These are phyloP conservation scores for Ceratocystis albifundus DNA, from an alignment of 2,329 filamentous ascomycete genomes.

Conservation along the genomic window DNA sequence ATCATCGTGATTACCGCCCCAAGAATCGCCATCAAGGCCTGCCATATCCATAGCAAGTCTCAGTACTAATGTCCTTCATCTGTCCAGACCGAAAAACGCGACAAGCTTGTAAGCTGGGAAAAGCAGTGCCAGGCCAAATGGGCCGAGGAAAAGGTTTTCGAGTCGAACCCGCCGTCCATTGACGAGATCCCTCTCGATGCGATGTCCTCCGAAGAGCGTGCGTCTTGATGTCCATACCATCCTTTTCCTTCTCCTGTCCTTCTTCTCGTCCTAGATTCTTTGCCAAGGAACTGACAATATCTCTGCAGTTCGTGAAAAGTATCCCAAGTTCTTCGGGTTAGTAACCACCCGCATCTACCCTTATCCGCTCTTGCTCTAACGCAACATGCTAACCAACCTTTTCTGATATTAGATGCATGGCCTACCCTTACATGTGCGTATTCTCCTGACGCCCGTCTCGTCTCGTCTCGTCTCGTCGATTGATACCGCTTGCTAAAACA, in stretches of 20 bases:
- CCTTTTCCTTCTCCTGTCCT: neutral
- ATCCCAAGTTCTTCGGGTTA: slow-evolving; percentile 78
- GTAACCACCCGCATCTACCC: slow-evolving; percentile 28
- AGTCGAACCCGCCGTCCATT: slow-evolving; percentile 71
- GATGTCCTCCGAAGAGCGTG: slow-evolving; percentile 54
- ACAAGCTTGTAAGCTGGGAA: slow-evolving; percentile 68
- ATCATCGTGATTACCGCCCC: neutral
- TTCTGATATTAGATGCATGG: slow-evolving; percentile 29
- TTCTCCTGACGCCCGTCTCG: slow-evolving; percentile 21
- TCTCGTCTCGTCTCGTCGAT: neutral
- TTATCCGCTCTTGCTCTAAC: neutral
- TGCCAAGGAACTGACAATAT: neutral
- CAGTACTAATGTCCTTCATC: slow-evolving; percentile 5
- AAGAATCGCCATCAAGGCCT: neutral
- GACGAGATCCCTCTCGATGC: slow-evolving; percentile 65
- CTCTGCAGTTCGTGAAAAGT: slow-evolving; percentile 50
- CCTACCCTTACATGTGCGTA: slow-evolving; percentile 32
- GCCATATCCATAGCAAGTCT: neutral
- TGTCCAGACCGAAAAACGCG: slow-evolving; percentile 69
- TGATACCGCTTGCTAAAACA: neutral
- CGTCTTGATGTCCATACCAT: neutral
- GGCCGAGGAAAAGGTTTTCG: slow-evolving; percentile 66
- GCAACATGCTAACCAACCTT: neutral
- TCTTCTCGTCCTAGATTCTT: neutral
- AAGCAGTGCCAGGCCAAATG: slow-evolving; percentile 63